Conservation (phyloP, 192 early-diverging fungal species). For the Gaertneriomyces semiglobifer region DNA sequence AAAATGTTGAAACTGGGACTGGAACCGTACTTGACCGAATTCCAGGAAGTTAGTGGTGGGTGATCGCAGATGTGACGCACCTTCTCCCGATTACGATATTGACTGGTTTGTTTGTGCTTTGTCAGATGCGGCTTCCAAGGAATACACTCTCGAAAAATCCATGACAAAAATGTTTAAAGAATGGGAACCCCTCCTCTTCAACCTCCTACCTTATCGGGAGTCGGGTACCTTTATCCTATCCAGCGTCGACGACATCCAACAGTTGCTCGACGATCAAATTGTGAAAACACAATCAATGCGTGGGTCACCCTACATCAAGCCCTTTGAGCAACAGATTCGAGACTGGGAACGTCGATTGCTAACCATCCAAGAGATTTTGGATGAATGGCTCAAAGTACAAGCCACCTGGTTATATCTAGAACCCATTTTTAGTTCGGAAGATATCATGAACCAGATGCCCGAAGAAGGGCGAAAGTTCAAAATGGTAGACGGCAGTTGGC, state of each 20-base stretch:
- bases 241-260: slow-evolving; percentile 58
- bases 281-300: slow-evolving; percentile 69
- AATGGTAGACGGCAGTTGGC: slow-evolving; percentile 55
- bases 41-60: slow-evolving; percentile 61
- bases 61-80: background rate
- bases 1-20: slow-evolving; percentile 62
- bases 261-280: slow-evolving; percentile 63
- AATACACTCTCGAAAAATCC: slow-evolving; percentile 65
- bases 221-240: slow-evolving; percentile 58
- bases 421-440: slow-evolving; percentile 61
- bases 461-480: slow-evolving; percentile 63
- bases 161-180: slow-evolving; percentile 60
- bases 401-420: slow-evolving; percentile 66
- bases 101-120: background rate
- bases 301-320: slow-evolving; percentile 64
- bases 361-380: slow-evolving; percentile 57
- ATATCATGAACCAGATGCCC: slow-evolving; percentile 71
- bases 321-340: slow-evolving; percentile 59
- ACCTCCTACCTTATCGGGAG: slow-evolving; percentile 55
- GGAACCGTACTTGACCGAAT: slow-evolving; percentile 46
- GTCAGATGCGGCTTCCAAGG: slow-evolving; percentile 57
- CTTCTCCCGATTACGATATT: slow-evolving; percentile 10
- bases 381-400: slow-evolving; percentile 67
- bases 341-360: slow-evolving; percentile 61
- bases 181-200: slow-evolving; percentile 58